Conservation (phyloP, 768 basidiomycete species). For the Kwoniella heveanensis region DNA sequence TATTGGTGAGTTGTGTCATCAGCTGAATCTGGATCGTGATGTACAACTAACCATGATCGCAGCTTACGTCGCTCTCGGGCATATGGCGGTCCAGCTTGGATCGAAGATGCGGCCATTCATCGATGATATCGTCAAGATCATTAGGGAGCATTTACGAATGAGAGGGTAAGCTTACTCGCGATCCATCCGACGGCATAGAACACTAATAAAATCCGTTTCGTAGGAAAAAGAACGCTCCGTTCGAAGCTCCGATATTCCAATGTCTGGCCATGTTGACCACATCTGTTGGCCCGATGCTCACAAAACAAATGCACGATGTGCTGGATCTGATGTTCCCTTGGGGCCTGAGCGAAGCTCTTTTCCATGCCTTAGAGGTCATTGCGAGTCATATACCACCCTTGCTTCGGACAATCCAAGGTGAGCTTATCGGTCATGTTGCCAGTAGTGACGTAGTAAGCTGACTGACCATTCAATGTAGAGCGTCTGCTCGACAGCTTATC, state of each 20-base stretch:
- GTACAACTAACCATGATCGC: conserved; percentile 1
- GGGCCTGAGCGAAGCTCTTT: conserved; percentile 85
- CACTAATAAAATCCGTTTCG: not conserved
- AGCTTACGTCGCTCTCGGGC: conserved; percentile 97
- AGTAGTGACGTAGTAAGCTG: too few species aligned
- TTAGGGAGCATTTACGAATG: conserved; percentile 83
- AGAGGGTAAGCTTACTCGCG: conserved; percentile 67
- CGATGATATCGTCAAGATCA: conserved; percentile 82
- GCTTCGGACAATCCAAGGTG: conserved; percentile 88
- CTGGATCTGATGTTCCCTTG: conserved; percentile 95
- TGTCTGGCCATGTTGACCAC: conserved; percentile 94
- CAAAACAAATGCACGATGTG: conserved; percentile 92
- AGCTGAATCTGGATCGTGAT: not conserved
- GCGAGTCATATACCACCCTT: conserved; percentile 85
- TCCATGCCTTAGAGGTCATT: conserved; percentile 79
- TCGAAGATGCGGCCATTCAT: conserved; percentile 96
- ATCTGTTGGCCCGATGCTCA: conserved; percentile 93
- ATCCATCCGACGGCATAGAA: conserved; percentile 8
- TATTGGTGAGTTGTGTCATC: conserved; percentile 65
- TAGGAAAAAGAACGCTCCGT: conserved; percentile 79
- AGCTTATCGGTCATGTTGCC: not conserved
- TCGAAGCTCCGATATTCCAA: conserved; percentile 94
- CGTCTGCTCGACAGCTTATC: conserved; percentile 86
- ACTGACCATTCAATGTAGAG: conserved; percentile 60
- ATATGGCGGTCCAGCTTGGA: conserved; percentile 85